A percentile compares a stretch with the other conserved stretches of the same genome.
phyloP scores from a whole-genome alignment of 1,139 yeast species.

The Kluyveromyces sp. region DNA sequence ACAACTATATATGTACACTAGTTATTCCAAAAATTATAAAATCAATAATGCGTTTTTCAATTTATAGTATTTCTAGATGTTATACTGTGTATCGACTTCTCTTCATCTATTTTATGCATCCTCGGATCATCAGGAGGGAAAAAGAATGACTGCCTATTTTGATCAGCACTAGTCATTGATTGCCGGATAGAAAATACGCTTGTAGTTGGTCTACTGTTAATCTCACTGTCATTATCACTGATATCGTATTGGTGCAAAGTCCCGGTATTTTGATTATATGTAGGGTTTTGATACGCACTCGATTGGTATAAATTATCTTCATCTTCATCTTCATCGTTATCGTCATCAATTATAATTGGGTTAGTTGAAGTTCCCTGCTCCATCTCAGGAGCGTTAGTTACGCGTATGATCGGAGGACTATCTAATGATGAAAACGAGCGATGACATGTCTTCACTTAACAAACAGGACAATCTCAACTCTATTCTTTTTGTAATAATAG shows the following conservation, averaged over 20 bases:
- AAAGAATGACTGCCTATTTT: slow-evolving; percentile 1
- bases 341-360: background rate
- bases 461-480: slow-evolving; percentile 3
- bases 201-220: slow-evolving; percentile 1
- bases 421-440: slow-evolving; percentile 6
- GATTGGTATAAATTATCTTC: background rate
- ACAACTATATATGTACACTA: background rate
- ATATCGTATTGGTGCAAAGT: background rate
- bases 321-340: background rate
- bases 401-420: background rate
- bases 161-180: slow-evolving; percentile 3
- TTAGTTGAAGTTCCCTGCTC: background rate
- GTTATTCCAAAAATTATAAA: background rate
- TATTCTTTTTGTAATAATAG: slow-evolving; percentile 2
- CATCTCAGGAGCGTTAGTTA: background rate
- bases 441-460: slow-evolving; percentile 1
- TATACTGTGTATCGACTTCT: background rate
- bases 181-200: slow-evolving; percentile 1
- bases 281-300: background rate
- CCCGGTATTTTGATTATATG: background rate
- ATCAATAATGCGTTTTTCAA: background rate
- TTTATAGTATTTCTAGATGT: slow-evolving; percentile 2
- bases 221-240: background rate
- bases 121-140: background rate
- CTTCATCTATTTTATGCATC: slow-evolving; percentile 2